Base-by-base conservation (phyloP, 2,329 filamentous ascomycete genomes). In the Paracamarosporium sp. region DNA sequence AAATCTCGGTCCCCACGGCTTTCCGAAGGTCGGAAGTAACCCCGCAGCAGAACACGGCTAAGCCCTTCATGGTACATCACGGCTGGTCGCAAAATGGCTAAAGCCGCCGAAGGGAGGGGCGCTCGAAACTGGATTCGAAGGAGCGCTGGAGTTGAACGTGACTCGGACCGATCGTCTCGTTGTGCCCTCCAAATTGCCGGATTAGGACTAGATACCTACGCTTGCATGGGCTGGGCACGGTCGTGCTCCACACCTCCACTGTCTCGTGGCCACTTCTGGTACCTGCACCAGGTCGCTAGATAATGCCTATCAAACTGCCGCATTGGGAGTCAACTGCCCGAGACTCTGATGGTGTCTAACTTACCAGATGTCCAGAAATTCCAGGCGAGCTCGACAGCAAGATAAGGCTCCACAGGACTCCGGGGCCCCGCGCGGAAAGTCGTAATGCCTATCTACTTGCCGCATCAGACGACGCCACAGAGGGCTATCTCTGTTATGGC, bases 381-480 rank as follows among this genome's bases (percentile, higher is more conserved):
- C 11, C 8, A 46, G 15, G 43, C 43, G 43, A 20, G 25, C 27
- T 5, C 25, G 30, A 30, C 30, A 33, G 24, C 45, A n/a, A 47
- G 28, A 35, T 17, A 35, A 13, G 30, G 12, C 22, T 38, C 33
- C 46, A 50, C 20, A 13, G 20, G 22, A 38, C 12, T 38, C 31
- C 35, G 46, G 46, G 33, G 46, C 46, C 46, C 46, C 33, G 46
- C 46, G 17, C 28, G 33, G 15, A 25, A 13, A 17, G 30, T 28
- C 31, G 17, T 6, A 9, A 50, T 50, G 33, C 31, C 46, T 38
- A 50, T 50, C 46, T 50, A 38, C 33, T 50, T 50, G 15, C 33
- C 24, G 22, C 46, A 17, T 38, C 33, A 17, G 46, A 27, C 46
- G n/a, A 27, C n/a, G 31, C 46, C 24, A 33, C 44, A 13, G 30